phyloP scores from a whole-genome alignment of 106 monocot species.

The Dioscorea alata region DNA sequence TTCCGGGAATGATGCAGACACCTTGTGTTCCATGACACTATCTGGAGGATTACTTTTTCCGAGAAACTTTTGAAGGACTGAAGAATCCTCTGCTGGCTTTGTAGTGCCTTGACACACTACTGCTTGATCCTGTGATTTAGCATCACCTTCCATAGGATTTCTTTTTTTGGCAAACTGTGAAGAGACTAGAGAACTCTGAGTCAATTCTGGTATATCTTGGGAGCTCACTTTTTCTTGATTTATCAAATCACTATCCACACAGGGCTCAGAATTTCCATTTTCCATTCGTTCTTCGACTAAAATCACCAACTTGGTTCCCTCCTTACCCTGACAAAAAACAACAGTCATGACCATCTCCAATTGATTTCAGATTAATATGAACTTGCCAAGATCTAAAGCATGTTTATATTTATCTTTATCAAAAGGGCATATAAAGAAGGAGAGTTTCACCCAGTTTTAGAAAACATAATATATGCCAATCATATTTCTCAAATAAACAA shows the following conservation, averaged over 20 bases:
- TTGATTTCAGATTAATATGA: no score
- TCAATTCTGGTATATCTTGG: conserved; percentile 7
- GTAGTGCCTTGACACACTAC: not conserved
- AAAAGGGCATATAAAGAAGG: no score
- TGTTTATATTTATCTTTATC: no score
- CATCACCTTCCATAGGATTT: not conserved
- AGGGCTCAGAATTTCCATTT: not conserved
- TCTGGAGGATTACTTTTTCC: conserved; percentile 2
- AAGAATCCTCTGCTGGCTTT: conserved; percentile 5
- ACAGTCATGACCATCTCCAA: not conserved
- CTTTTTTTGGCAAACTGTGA: not conserved
- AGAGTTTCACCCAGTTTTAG: no score
- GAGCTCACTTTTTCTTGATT: conserved; percentile 7
- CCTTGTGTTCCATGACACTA: conserved; percentile 6
- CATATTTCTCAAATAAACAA: not conserved
- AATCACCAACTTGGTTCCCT: conserved; percentile 1
- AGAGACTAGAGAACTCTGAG: not conserved
- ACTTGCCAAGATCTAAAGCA: no score
- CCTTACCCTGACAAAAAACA: conserved; percentile 17
- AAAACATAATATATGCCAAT: not conserved
- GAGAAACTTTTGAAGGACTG: conserved; percentile 11
- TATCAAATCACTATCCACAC: no score
- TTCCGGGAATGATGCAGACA: conserved; percentile 12
- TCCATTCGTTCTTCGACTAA: conserved; percentile 1
- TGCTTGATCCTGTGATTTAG: conserved; percentile 8